Evolutionary conservation across 257 asterid species (phyloP), one percentile per base, ranked within the genome.

Genomic region (Plectranthus barbatus): DNA sequence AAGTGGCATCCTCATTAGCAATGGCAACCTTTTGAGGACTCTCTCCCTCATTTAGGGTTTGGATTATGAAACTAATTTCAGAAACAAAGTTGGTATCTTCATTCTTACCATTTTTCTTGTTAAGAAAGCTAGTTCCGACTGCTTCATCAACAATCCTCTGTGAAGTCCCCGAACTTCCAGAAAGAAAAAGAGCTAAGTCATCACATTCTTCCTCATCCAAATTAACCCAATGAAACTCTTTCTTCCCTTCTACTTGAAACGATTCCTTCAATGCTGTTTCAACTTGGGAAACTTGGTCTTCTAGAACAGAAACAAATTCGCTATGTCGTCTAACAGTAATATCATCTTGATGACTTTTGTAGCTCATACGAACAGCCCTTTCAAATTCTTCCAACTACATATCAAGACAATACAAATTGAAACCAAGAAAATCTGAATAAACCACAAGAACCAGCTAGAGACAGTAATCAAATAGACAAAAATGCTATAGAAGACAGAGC

Each of bases 361-460:
- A 76, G 83, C 96, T 87, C 77, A 73, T 33, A 47, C 77, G 66
- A 75, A 87, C 88, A 31, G 94, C 96, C 67, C 66, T 79, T 70
- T 81, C 96, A 78, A 85, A 85, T 74, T 87, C 96, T 45, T 87
- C 96, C 76, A 85, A 67, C 94, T 87, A 40, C 42, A 70, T 40
- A 78, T 46, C 34, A 58, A 9, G 56, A 62, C 48, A 65, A 23
- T 3, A 23, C 64, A 12, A n/a, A 52, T 5, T 45, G 20, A 4
- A 46, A 53, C 6, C 40, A 42, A 50, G 29, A 21, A 53, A 42
- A 15, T 18, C 6, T 21, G 57, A 56, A 57, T 57, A 13, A 41
- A 49, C 37, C 1, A 40, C 31, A 37, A 51, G 62, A 56, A 10
- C 23, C 33, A 20, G 15, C 14, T 50, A 23, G 4, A 24, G 58